Conservation (phyloP, 768 basidiomycete species). For the Leccinum imitatum region DNA sequence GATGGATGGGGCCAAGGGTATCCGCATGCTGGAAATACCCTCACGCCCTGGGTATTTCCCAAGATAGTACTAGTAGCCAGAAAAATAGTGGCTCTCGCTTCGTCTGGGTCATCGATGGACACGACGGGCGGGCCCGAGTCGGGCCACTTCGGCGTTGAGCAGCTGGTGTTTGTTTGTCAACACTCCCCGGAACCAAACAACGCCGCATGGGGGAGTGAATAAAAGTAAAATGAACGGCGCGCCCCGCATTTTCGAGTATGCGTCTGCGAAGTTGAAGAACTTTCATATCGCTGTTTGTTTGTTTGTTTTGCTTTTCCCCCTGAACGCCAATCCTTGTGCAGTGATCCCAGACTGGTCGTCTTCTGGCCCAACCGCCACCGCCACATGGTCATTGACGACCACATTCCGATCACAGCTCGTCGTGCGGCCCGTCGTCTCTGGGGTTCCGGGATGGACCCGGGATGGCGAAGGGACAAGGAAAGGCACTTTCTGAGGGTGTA, state of each 20-base stretch:
- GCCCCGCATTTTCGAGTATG: slow-evolving; percentile 4
- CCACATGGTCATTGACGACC: background rate
- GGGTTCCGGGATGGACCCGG: background rate
- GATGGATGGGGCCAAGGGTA: slow-evolving; percentile 26
- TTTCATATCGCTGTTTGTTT: slow-evolving; percentile 5
- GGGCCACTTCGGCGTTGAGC: background rate
- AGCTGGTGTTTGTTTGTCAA: slow-evolving; percentile 12
- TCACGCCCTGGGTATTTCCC: background rate
- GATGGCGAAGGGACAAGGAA: slow-evolving; percentile 5
- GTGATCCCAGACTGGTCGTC: slow-evolving; percentile 7
- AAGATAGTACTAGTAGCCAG: background rate
- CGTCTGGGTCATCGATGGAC: background rate
- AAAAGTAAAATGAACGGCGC: background rate
- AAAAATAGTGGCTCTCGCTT: background rate
- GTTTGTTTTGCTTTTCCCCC: background rate
- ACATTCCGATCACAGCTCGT: background rate
- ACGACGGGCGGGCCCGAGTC: background rate
- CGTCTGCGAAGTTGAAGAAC: slow-evolving; percentile 12
- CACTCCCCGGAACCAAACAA: slow-evolving; percentile 17
- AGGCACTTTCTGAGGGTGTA: slow-evolving; percentile 16
- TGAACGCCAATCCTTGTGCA: slow-evolving; percentile 16
- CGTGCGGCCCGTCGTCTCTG: background rate
- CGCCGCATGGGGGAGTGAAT: slow-evolving; percentile 6
- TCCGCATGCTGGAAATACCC: slow-evolving; percentile 1
- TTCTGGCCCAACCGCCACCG: background rate